Conservation (phyloP, 1,284 basidiomycete species). For the Leucoagaricus sp. region DNA sequence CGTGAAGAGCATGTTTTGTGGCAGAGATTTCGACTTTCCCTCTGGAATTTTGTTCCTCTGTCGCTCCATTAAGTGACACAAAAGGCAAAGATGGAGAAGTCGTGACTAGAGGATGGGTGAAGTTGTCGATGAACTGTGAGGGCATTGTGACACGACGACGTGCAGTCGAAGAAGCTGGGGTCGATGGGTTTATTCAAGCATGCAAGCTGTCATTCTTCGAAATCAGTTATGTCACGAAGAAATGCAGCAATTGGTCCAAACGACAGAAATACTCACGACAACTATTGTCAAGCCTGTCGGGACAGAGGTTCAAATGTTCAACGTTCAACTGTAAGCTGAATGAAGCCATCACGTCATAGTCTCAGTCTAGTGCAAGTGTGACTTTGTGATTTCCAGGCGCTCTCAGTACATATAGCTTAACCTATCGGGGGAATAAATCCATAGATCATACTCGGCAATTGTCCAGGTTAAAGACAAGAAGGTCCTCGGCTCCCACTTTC, state of each 20-base stretch:
- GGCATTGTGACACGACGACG: constrained; percentile 6
- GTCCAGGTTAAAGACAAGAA: constrained; percentile 87
- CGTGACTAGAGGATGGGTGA: constrained; percentile 3
- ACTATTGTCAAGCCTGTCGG: not conserved
- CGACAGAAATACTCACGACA: not conserved
- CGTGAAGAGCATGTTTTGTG: constrained; percentile 7
- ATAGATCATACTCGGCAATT: constrained; percentile 90
- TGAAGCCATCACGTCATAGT: not conserved
- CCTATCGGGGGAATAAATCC: not conserved
- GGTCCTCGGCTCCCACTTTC: constrained; percentile 84
- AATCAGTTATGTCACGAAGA: too few relatives aligned
- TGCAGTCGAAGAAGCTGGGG: too few relatives aligned
- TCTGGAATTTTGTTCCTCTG: not conserved
- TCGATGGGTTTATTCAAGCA: not conserved
- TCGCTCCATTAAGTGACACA: not conserved
- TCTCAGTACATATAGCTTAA: not conserved
- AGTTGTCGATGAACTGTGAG: constrained; percentile 12
- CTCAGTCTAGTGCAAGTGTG: too few relatives aligned
- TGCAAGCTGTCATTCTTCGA: not conserved
- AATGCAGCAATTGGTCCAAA: too few relatives aligned
- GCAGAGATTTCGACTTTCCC: not conserved
- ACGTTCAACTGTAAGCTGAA: too few relatives aligned
- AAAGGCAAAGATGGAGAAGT: constrained; percentile 9
- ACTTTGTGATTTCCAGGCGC: too few relatives aligned
- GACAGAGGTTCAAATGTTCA: not conserved